A percentile compares a stretch with the other conserved stretches of the same genome.
These are phyloP conservation scores for Camillea tinctor DNA, from an alignment of 2,329 filamentous ascomycete genomes.

Conservation along the genomic window DNA sequence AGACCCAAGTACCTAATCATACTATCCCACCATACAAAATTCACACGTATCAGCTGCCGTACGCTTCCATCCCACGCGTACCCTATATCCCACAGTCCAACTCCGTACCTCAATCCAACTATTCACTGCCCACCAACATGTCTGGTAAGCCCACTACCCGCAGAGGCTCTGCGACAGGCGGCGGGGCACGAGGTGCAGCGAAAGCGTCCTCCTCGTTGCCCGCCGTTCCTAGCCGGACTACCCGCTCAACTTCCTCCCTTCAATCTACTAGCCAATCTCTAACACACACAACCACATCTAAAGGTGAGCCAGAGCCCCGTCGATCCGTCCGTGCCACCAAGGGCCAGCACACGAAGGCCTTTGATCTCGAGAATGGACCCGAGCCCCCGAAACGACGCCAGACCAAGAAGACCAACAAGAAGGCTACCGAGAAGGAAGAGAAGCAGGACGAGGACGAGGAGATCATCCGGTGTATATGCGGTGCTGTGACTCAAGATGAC, in stretches of 20 bases:
- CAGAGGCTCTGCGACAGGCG: slow-evolving; percentile 11
- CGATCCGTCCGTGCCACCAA: slow-evolving; percentile 96
- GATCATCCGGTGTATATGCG: slow-evolving; percentile 90
- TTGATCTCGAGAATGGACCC: slow-evolving; percentile 67
- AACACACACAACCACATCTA: slow-evolving; percentile 18
- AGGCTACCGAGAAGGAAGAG: slow-evolving; percentile 55
- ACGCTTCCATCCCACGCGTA: slow-evolving; percentile 11
- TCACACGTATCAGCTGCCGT: slow-evolving; percentile 10
- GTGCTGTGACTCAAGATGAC: slow-evolving; percentile 80
- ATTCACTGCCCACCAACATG: slow-evolving; percentile 23
- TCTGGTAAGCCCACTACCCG: slow-evolving; percentile 33
- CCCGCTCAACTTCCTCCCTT: not conserved
- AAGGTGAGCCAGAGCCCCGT: slow-evolving; percentile 70
- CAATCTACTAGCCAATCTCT: slow-evolving; percentile 17
- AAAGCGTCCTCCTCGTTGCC: slow-evolving; percentile 4
- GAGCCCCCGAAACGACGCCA: slow-evolving; percentile 54
- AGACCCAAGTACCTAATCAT: slow-evolving; percentile 21
- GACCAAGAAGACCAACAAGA: slow-evolving; percentile 46
- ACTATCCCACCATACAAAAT: no score
- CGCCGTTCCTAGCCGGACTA: not conserved
- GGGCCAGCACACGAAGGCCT: slow-evolving; percentile 87
- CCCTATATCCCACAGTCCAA: slow-evolving; percentile 6
- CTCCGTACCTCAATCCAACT: slow-evolving; percentile 10
- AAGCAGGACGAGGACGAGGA: slow-evolving; percentile 62
- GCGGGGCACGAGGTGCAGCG: slow-evolving; percentile 1